Base-by-base conservation (phyloP, 2,329 filamentous ascomycete genomes). In the Gnomoniopsis smithogilvyi region DNA sequence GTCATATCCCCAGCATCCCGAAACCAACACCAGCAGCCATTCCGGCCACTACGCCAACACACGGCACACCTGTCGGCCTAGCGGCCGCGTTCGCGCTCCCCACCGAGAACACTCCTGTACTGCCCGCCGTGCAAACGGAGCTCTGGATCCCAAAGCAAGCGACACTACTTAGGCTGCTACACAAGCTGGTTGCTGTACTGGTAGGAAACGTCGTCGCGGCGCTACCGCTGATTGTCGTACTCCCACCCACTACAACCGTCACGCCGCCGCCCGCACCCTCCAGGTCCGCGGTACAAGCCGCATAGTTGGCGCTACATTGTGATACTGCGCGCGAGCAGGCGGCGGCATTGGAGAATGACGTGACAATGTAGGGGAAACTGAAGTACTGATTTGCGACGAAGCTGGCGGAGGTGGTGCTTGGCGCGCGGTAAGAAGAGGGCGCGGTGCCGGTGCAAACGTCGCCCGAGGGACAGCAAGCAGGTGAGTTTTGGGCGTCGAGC, bases 321-420 rank as follows among this genome's bases (percentile, higher is more conserved):
- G 68, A 71, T 51, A 80, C 72, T 17, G 83, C 84, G 0, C 78
- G 75, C 3, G 76, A 76, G 66, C 84, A 87, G 6, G 78, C 77
- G 15, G 72, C 79, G 19, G 72, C 69, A 64, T 85, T 78, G 59
- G 72, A 67, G 62, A 83, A 85, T 14, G 76, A 76, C 1, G 80
- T 84, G 50, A 76, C 72, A 54, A 85, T 77, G 66, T 82, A 82
- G 1, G 84, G 84, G 68, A 86, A 87, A 12, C 80, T 77, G 68
- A 86, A 87, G 70, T 81, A 86, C 26, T 73, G 64, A 67, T 87
- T 87, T 46, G 77, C 70, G 19, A 87, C 82, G 67, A 78, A 84
- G 36, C 82, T 82, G 3, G 76, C 74, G 14, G 74, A 62, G 24
- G 72, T 64, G 14, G 70, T 70, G 11, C 74, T 68, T 2, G 76